A percentile compares a stretch with the other conserved stretches of the same genome.
phyloP scores from a whole-genome alignment of 345 rosid species.

The Physaria fendleri region DNA sequence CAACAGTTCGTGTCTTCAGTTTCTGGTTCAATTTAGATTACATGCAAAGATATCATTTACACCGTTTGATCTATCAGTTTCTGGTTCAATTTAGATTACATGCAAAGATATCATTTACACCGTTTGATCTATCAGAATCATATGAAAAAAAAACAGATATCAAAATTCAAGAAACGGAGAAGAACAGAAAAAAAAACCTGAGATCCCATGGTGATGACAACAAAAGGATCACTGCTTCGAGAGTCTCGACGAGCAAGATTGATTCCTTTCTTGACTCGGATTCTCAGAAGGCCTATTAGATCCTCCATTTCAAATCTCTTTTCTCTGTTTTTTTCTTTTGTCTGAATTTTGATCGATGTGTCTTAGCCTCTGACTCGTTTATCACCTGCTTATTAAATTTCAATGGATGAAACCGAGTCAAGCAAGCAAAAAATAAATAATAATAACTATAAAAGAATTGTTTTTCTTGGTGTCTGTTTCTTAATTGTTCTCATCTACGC shows the following conservation, averaged over 20 bases:
- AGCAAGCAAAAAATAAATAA: background rate
- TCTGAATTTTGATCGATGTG: background rate
- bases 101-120: too few species aligned
- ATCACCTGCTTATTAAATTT: too few species aligned
- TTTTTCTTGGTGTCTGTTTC: background rate
- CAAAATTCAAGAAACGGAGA: background rate
- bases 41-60: too few species aligned
- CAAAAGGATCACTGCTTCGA: slow-evolving; percentile 48
- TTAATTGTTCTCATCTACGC: background rate
- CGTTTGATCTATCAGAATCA: background rate
- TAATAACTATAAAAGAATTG: background rate
- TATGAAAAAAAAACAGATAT: background rate
- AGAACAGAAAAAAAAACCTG: slow-evolving; percentile 38
- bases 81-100: slow-evolving; percentile 50
- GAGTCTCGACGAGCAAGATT: slow-evolving; percentile 43
- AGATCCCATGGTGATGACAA: slow-evolving; percentile 35
- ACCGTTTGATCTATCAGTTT: slow-evolving; percentile 7
- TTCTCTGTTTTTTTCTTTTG: background rate
- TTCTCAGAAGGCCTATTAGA: slow-evolving; percentile 34
- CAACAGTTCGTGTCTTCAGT: slow-evolving; percentile 54
- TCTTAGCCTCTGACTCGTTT: background rate
- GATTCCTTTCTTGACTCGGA: slow-evolving; percentile 39
- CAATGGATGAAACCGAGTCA: slow-evolving; percentile 12
- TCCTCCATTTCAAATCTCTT: slow-evolving; percentile 36
- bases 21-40: slow-evolving; percentile 53